Conservation (phyloP, 1,284 basidiomycete genomes). For the Ganoderma lingzhi region DNA sequence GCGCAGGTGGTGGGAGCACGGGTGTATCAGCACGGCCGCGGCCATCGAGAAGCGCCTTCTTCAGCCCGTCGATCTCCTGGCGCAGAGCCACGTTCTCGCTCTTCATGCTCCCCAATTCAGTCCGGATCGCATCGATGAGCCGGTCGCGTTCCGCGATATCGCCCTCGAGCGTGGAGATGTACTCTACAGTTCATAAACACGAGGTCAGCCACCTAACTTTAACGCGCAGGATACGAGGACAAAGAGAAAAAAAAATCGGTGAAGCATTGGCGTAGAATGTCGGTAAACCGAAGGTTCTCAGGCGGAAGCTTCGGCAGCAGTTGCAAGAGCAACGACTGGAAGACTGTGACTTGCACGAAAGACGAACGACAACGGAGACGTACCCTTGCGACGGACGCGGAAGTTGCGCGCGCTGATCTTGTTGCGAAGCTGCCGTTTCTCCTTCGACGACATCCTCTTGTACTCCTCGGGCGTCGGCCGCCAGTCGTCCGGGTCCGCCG, state of each 20-base stretch:
- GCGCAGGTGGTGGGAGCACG: conserved; percentile 56
- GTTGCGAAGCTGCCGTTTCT: conserved; percentile 95
- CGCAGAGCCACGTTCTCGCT: conserved; percentile 88
- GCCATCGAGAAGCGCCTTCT: conserved; percentile 79
- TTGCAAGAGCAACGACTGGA: no score
- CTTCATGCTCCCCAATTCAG: conserved; percentile 82
- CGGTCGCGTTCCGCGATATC: conserved; percentile 94
- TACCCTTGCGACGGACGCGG: conserved; percentile 90
- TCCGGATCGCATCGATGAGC: conserved; percentile 88
- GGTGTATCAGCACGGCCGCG: conserved; percentile 48
- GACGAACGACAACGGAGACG: conserved; percentile 33
- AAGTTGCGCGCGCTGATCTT: conserved; percentile 98
- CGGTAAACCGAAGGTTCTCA: no score
- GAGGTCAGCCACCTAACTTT: conserved; percentile 14
- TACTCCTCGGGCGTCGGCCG: conserved; percentile 92
- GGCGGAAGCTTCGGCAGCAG: no score
- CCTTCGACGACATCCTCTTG: conserved; percentile 94
- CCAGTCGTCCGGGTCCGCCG: conserved; percentile 74
- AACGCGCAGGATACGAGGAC: neutral
- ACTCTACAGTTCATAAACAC: conserved; percentile 61
- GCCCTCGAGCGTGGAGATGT: conserved; percentile 92
- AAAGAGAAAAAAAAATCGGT: neutral
- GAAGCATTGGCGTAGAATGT: no score
- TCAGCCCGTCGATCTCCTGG: conserved; percentile 85
- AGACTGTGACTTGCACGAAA: no score